These are phyloP conservation scores for Castanea mollissima DNA, from an alignment of 306 rosid species.

Conservation along the genomic window DNA sequence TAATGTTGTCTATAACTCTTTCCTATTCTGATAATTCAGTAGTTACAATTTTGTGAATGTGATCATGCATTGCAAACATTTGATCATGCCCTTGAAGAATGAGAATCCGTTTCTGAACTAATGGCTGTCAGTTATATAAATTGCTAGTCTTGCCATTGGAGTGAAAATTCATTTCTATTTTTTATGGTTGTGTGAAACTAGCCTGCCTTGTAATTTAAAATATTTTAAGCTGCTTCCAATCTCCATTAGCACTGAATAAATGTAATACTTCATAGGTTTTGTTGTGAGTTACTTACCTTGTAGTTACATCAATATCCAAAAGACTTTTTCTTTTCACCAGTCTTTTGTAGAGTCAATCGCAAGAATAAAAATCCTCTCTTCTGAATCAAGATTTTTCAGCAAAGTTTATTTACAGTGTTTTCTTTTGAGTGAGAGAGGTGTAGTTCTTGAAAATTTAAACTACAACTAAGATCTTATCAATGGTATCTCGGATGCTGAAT, in stretches of 20 bases:
- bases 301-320: no score
- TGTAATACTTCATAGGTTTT: no score
- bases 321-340: no score
- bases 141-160: slow-evolving; percentile 2
- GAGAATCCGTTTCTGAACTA: no score
- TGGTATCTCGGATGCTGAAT: neutral
- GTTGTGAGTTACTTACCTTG: no score
- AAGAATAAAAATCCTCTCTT: no score
- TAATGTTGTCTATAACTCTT: no score
- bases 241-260: neutral
- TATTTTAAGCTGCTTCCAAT: neutral
- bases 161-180: neutral
- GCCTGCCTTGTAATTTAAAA: neutral
- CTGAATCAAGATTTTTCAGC: no score
- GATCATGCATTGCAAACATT: neutral
- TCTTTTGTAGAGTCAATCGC: no score
- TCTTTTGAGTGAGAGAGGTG: no score
- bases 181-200: neutral
- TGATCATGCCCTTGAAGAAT: neutral
- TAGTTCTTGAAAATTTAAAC: neutral
- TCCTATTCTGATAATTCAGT: no score
- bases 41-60: neutral
- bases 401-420: no score
- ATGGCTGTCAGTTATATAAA: neutral
- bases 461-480: neutral